These are phyloP conservation scores for Boletus hoseneyae DNA, from an alignment of 1,284 basidiomycete genomes.

Conservation along the genomic window DNA sequence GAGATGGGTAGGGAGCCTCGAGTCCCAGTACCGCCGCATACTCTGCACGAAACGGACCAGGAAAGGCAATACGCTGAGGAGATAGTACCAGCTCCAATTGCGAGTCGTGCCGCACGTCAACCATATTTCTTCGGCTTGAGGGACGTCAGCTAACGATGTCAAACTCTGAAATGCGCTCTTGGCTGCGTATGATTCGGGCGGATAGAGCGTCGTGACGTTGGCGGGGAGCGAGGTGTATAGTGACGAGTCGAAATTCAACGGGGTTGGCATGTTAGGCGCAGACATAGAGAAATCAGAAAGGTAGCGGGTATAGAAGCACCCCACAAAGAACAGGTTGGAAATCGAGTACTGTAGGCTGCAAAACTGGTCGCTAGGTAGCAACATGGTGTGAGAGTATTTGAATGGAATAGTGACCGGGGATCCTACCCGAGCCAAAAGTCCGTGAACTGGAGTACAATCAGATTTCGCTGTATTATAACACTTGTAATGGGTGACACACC, in stretches of 20 bases:
- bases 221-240: neutral
- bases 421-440: constrained; percentile 81
- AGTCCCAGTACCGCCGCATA: constrained; percentile 81
- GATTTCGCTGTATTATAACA: neutral
- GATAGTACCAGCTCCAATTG: constrained; percentile 58
- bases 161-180: neutral
- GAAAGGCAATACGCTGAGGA: constrained; percentile 59
- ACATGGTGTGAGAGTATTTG: neutral
- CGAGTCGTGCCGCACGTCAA: constrained; percentile 12
- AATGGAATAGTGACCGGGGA: constrained; percentile 20
- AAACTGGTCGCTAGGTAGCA: constrained; percentile 68
- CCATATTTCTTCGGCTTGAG: constrained; percentile 20
- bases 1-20: constrained; percentile 71
- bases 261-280: neutral
- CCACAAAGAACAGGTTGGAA: constrained; percentile 69
- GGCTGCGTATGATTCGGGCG: neutral
- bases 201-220: neutral
- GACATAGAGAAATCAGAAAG: neutral
- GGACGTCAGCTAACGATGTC: constrained; percentile 16
- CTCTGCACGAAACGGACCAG: constrained; percentile 82
- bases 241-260: neutral
- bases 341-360: constrained; percentile 72
- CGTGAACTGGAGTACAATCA: constrained; percentile 47
- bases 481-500: constrained; percentile 37
- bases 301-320: constrained; percentile 59